phyloP scores from a whole-genome alignment of 2,329 filamentous ascomycete genomes.

The Alternaria burnsii region DNA sequence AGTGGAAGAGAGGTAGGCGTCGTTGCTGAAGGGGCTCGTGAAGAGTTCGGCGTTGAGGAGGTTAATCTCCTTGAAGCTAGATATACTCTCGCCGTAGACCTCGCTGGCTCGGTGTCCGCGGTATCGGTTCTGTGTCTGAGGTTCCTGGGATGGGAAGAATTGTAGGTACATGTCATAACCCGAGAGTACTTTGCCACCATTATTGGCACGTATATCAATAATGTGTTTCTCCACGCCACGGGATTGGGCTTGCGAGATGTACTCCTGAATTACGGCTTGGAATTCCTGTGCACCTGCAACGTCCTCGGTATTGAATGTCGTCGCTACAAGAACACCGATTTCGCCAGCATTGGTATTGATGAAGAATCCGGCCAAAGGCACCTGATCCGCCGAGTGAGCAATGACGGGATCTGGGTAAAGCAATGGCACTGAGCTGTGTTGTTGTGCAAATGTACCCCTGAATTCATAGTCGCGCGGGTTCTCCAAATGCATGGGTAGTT shows the following conservation, averaged over 20 bases:
- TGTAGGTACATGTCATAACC: constrained; percentile 60
- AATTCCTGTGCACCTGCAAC: constrained; percentile 41
- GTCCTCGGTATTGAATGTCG: constrained; percentile 51
- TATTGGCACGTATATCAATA: constrained; percentile 70
- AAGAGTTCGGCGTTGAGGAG: constrained; percentile 33
- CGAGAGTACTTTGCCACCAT: constrained; percentile 60
- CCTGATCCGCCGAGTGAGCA: constrained; percentile 39
- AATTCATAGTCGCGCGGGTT: constrained; percentile 43
- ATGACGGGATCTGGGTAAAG: constrained; percentile 51
- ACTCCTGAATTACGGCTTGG: constrained; percentile 50
- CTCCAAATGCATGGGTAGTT: constrained; percentile 37
- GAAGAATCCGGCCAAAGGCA: constrained; percentile 58
- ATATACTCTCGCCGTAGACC: constrained; percentile 36
- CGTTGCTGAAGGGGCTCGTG: constrained; percentile 48
- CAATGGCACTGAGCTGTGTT: constrained; percentile 34
- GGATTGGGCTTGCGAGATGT: constrained; percentile 59
- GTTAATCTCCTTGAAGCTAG: constrained; percentile 24
- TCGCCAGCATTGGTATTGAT: constrained; percentile 53
- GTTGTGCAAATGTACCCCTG: constrained; percentile 24
- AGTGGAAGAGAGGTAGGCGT: constrained; percentile 37
- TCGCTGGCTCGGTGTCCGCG: constrained; percentile 53
- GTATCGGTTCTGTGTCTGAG: constrained; percentile 58
- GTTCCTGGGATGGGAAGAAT: constrained; percentile 59
- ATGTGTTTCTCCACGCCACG: constrained; percentile 66
- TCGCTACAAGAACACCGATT: constrained; percentile 57